Evolutionary conservation across 2,329 filamentous ascomycete genomes (phyloP), one percentile per base, ranked within the genome.

Genomic region (Colletotrichum sp.): DNA sequence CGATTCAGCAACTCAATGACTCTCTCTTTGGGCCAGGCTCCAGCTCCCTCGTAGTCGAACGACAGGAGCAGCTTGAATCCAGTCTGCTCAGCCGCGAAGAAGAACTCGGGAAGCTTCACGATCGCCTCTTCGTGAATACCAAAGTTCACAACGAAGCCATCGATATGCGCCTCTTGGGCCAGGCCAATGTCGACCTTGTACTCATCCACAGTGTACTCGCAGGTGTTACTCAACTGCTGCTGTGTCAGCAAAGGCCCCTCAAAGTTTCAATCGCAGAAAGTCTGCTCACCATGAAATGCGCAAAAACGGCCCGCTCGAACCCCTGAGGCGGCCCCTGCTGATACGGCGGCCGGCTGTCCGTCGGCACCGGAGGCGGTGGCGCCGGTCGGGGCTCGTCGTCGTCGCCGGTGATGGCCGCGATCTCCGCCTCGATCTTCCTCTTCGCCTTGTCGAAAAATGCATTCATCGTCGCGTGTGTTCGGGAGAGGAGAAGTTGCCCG

Each of bases 51-150:
- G 10, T 77, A 77, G 36, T 77, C 76, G 18, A 77, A 69, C 0
- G 76, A 77, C 26, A 77, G 52, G 34, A 76, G 71, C 12, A 77
- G 74, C 48, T 74, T 77, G 64, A 77, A 77, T 9, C 69, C 66
- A 26, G 61, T 77, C 43, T 72, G 73, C 21, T 74, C 69, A 7
- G 76, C 76, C 2, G 76, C 76, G 10, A 30, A 24, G 16, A 77
- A 77, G 9, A 74, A 39, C 52, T 77, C 74, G 4, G 71, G 64
- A 1, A 77, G 60, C 15, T 77, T 76, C 5, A 61, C 72, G 13
- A 78, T 71, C 21, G 79, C 71, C 30, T 79, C 78, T 28, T 75
- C 69, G n/a, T 70, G 69, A 15, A 74, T 71, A 7, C 69, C 74
- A 57, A 77, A 76, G 48, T 77, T 77, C 8, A 77, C 24, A 2